Base-by-base conservation (phyloP, 2,329 filamentous ascomycete genomes). In the Escovopsis sp. region DNA sequence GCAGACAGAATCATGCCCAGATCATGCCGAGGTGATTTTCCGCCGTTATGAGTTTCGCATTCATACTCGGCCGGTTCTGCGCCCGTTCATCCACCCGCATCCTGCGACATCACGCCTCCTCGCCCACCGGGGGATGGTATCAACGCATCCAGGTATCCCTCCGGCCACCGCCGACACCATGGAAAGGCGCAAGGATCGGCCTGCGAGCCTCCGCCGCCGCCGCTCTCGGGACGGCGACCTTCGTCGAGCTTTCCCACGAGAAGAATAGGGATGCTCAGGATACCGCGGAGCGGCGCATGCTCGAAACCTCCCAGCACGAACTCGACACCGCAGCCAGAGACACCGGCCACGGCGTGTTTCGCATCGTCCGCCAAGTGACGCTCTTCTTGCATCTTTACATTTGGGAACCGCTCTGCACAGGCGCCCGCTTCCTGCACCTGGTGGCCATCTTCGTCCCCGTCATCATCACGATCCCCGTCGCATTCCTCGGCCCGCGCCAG, bases 381-480 rank as follows among this genome's bases (percentile, higher is more conserved):
- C 68, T 86, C 28, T 75, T 82, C 43, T 49, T 91, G 33, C 85
- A 94, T 53, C 47, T 73, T 1, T 85, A 79, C 55, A 62, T 89
- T n/a, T 75, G 74, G 71, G 91, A 98, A 60, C 89, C 91, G 0
- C 60, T 95, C 26, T 87, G 82, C 43, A 98, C 89, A 0, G 85
- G 84, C 0, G 60, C 89, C 38, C 75, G 91, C n/a, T 93, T 98
- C 53, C 61, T 95, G 15, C 85, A 95, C 56, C 68, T 98, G 5
- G 76, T 85, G 39, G 61, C 82, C 45, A 91, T 98, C 43, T 98
- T 98, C 56, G 79, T 95, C 18, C 91, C 91, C 0, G 87, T 98
- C 36, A 77, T 98, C 42, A 59, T 82, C 2, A 73, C 84, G 0
- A 75, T 94, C 6, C 91, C 91, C 0, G 72, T 69, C 0, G 78